Conservation (phyloP, 768 basidiomycete genomes). For the Tulasnella sp. region DNA sequence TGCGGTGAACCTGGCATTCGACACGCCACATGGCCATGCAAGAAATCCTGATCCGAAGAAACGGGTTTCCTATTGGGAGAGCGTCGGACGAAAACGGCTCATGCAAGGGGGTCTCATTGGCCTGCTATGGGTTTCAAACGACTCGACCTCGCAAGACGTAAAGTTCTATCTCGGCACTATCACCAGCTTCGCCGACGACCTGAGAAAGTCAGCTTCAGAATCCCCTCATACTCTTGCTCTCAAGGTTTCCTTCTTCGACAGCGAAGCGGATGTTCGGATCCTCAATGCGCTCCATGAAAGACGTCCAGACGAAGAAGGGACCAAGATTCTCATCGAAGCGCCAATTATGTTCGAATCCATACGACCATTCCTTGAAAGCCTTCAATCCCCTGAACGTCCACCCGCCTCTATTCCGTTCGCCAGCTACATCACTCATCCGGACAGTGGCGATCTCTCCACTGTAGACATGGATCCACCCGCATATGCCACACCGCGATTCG, state of each 20-base stretch:
- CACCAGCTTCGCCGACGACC: conserved; percentile 38
- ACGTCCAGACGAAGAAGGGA: neutral
- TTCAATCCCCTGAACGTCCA: conserved; percentile 39
- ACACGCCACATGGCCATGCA: conserved; percentile 51
- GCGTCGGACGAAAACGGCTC: conserved; percentile 49
- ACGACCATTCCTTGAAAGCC: conserved; percentile 57
- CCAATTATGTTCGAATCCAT: conserved; percentile 61
- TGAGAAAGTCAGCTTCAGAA: conserved; percentile 39
- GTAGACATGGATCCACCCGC: conserved; percentile 43
- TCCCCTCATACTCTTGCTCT: conserved; percentile 35
- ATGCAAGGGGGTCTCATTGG: conserved; percentile 59
- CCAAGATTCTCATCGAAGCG: conserved; percentile 46
- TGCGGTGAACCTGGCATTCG: conserved; percentile 40
- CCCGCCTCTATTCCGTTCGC: conserved; percentile 52
- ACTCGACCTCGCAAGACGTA: neutral
- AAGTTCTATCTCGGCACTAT: conserved; percentile 48
- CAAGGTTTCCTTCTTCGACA: conserved; percentile 57
- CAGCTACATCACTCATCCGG: conserved; percentile 42
- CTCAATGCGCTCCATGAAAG: neutral
- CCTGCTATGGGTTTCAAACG: conserved; percentile 32
- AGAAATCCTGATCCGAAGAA: conserved; percentile 34
- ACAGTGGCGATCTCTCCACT: conserved; percentile 10
- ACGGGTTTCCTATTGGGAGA: conserved; percentile 57
- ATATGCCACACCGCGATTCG: conserved; percentile 53
- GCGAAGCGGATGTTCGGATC: conserved; percentile 44